These are phyloP conservation scores for Wallemia mellicola DNA, from an alignment of 1,284 basidiomycete genomes.

Conservation along the genomic window DNA sequence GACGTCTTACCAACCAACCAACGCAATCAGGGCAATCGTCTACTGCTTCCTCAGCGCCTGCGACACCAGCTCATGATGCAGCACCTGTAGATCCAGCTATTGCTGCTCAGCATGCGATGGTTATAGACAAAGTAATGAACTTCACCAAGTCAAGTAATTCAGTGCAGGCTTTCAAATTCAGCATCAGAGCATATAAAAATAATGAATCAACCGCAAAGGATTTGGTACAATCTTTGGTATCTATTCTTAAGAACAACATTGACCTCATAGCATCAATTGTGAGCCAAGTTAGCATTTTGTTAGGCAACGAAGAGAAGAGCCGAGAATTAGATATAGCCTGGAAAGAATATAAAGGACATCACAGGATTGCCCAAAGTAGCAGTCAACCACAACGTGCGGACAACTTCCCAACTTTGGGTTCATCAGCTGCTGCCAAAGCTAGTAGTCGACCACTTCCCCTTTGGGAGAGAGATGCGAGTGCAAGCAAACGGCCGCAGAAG, in stretches of 20 bases:
- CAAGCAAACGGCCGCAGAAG: background rate
- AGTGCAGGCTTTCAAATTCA: constrained; percentile 41
- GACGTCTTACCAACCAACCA: constrained; percentile 8
- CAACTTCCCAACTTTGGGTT: background rate
- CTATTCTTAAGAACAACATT: constrained; percentile 42
- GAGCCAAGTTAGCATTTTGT: constrained; percentile 41
- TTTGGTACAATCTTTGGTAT: constrained; percentile 60
- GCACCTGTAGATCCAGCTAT: background rate
- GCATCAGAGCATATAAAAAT: constrained; percentile 45
- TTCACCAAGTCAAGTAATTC: constrained; percentile 32
- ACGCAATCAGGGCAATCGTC: background rate
- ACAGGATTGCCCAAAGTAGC: background rate
- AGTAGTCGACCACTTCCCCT: background rate
- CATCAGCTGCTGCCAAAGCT: background rate
- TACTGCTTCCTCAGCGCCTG: background rate
- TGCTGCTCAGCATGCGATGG: constrained; percentile 17
- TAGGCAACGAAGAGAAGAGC: constrained; percentile 60
- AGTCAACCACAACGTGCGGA: background rate
- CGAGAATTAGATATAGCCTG: constrained; percentile 39
- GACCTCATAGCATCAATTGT: constrained; percentile 49
- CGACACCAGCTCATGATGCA: background rate
- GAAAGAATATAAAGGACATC: constrained; percentile 34
- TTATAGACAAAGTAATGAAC: constrained; percentile 37
- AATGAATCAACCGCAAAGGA: constrained; percentile 55
- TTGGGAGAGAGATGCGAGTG: background rate